phyloP scores from a whole-genome alignment of 2,329 filamentous ascomycete species.

The Ophiostoma populinum region DNA sequence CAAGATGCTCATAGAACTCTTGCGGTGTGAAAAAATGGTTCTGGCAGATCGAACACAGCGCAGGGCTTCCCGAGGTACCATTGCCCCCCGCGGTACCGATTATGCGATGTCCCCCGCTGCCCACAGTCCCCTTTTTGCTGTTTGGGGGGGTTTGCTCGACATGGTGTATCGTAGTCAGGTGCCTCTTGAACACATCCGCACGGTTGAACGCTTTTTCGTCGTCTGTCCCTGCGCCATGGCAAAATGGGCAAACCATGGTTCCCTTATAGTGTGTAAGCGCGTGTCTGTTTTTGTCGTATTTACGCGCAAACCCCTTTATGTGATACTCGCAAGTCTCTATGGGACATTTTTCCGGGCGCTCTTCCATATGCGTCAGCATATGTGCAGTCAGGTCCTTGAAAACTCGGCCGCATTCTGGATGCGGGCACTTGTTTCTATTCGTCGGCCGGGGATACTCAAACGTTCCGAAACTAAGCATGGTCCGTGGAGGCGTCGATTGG shows the following conservation, averaged over 20 bases:
- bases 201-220: constrained; percentile 93
- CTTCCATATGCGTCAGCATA: constrained; percentile 83
- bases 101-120: not conserved
- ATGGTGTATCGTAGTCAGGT: constrained; percentile 75
- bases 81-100: constrained; percentile 11
- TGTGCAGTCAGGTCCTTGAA: constrained; percentile 91
- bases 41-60: constrained; percentile 62
- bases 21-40: constrained; percentile 81
- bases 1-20: constrained; percentile 96
- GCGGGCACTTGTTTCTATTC: not conserved
- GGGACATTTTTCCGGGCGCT: constrained; percentile 86
- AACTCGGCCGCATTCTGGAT: constrained; percentile 46
- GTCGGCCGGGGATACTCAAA: constrained; percentile 7
- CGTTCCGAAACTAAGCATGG: no score
- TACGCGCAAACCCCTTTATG: constrained; percentile 78
- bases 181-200: constrained; percentile 89
- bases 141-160: constrained; percentile 90
- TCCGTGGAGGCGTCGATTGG: no score
- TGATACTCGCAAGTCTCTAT: constrained; percentile 87
- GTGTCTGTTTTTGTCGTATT: constrained; percentile 93
- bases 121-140: constrained; percentile 52
- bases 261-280: constrained; percentile 93
- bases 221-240: constrained; percentile 70
- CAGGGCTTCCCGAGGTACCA: constrained; percentile 43
- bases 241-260: constrained; percentile 93